Percentiles rank a stretch among this genome's conserved stretches.
Evolutionary conservation across 176 grass and related monocot species (phyloP).

Genomic region (Aegilops speltoides): DNA sequence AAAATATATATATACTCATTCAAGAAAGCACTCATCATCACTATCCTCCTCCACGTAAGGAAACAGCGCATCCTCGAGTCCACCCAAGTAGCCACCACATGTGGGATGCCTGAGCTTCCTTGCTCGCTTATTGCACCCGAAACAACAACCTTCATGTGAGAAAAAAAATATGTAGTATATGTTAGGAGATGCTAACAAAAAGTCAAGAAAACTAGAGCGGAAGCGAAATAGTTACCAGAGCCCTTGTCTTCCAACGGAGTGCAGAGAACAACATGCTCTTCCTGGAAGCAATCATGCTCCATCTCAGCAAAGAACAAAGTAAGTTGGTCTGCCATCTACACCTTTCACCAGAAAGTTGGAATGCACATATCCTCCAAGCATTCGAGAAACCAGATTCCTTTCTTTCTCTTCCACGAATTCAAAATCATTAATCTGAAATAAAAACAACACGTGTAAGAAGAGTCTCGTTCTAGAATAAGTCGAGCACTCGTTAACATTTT

Average conservation of each 20-base stretch:
- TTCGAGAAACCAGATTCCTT: not conserved
- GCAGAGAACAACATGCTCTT: not conserved
- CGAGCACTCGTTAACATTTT: too few relatives aligned
- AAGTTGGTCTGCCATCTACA: not conserved
- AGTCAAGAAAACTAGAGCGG: too few relatives aligned
- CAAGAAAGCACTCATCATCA: not conserved
- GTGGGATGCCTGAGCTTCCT: not conserved
- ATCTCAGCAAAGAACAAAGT: conserved; percentile 11
- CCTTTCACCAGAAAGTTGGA: conserved; percentile 8
- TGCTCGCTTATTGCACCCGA: not conserved
- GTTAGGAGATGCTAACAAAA: not conserved
- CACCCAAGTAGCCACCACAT: not conserved
- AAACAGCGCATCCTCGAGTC: not conserved
- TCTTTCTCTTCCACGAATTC: not conserved
- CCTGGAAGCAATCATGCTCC: not conserved
- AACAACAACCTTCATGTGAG: not conserved
- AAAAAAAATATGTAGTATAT: not conserved
- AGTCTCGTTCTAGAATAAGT: too few relatives aligned
- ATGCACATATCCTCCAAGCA: not conserved
- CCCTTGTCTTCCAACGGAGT: not conserved
- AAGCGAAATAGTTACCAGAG: not conserved
- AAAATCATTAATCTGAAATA: not conserved
- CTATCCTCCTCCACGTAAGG: not conserved
- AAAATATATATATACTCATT: too few relatives aligned
- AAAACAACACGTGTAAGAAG: not conserved